A percentile compares a stretch with the other conserved stretches of the same genome.
These are phyloP conservation scores for Amanita pallidorosea DNA, from an alignment of 768 basidiomycete species.

Conservation along the genomic window DNA sequence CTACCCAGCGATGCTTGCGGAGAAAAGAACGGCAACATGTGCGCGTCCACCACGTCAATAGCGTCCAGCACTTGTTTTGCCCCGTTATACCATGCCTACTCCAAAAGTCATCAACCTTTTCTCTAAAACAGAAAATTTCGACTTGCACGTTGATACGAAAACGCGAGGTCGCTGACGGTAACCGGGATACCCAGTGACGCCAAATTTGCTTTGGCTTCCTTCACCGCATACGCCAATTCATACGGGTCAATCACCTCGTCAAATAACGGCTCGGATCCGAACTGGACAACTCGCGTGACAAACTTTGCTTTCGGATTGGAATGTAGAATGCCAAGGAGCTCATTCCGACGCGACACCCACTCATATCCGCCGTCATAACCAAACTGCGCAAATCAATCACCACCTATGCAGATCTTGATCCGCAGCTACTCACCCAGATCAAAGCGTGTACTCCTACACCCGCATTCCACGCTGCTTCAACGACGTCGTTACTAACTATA, in stretches of 20 bases:
- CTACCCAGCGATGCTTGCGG: conserved; percentile 42
- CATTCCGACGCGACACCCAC: conserved; percentile 45
- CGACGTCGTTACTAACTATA: conserved; percentile 35
- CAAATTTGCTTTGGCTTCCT: conserved; percentile 35
- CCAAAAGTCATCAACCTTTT: background rate
- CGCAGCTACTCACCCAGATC: conserved; percentile 44
- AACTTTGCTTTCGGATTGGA: conserved; percentile 54
- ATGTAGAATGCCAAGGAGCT: conserved; percentile 39
- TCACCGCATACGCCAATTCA: conserved; percentile 41
- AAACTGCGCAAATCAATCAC: background rate
- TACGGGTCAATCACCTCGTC: conserved; percentile 42
- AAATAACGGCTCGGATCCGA: conserved; percentile 62
- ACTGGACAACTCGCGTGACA: conserved; percentile 55
- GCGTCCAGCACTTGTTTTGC: conserved; percentile 45
- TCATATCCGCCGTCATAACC: conserved; percentile 20
- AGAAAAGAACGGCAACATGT: conserved; percentile 66
- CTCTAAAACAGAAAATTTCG: background rate
- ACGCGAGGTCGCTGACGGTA: conserved; percentile 59
- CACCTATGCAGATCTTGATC: background rate
- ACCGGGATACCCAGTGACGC: conserved; percentile 49
- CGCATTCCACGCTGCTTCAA: conserved; percentile 59
- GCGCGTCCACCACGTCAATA: conserved; percentile 54
- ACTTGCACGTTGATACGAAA: conserved; percentile 37
- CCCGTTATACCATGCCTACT: conserved; percentile 32
- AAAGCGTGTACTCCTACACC: conserved; percentile 65